Evolutionary conservation across 768 basidiomycete genomes (phyloP), one percentile per base, ranked within the genome.

Genomic region (Megacollybia marginata): DNA sequence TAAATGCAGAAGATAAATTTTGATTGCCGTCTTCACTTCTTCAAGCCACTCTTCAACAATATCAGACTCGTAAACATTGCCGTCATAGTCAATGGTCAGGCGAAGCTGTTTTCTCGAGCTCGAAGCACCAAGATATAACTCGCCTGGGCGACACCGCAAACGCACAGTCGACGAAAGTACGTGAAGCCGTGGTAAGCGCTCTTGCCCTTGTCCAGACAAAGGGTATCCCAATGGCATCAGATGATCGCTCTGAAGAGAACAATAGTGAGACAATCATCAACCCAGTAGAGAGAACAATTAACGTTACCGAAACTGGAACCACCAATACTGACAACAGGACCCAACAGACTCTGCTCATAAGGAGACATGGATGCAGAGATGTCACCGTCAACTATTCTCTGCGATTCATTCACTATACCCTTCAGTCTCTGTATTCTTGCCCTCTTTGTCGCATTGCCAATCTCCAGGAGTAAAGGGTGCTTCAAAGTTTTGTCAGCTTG

Each of bases 381-480:
- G 38, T 33, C 12, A 49, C 55, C 28, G n/a, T 47, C 49, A 33
- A 51, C 53, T 2, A 13, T 40, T 8, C 18, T 18, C 18, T 40
- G 50, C 42, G 53, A 38, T 2, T 59, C 59, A 2, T 54, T 48
- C 9, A 18, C 15, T 18, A 18, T 8, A 5, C 38, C 38, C 55
- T 47, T 57, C 62, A 47, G 57, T 48, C 61, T 56, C 13, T 62
- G 52, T 9, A 70, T 44, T 13, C 63, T 63, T 6, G 50, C 53
- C 38, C 60, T 58, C 2, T 64, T 49, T 11, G 55, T 54, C 5
- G 64, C 57, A 0, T 45, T 58, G 2, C 58, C 57, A 5, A 79
- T 61, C 47, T 80, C 77, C 36, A 72, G 57, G 43, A 76, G 69
- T 20, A 80, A 58, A 1, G 78, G 80, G 49, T 79, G 72, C 1